Conservation (phyloP, 345 rosid species). For the Moricandia moricandioides region DNA sequence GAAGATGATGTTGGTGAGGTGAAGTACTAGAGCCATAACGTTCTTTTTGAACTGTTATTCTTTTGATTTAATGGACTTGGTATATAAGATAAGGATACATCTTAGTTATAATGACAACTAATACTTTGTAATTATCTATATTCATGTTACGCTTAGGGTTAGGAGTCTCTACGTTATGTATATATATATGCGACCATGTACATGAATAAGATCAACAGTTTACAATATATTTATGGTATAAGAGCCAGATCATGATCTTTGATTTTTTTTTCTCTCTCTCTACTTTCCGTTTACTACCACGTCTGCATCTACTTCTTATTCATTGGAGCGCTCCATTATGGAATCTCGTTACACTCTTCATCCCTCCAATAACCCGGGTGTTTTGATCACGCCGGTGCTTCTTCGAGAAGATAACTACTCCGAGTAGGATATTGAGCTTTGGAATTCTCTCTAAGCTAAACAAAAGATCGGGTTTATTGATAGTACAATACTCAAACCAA, state of each 20-base stretch:
- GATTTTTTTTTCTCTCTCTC: background rate
- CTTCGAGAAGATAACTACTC: too few species aligned
- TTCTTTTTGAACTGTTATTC: conserved; percentile 3
- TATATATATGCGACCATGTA: background rate
- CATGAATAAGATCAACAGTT: background rate
- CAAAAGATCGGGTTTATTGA: too few species aligned
- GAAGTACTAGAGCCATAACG: conserved; percentile 19
- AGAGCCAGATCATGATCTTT: background rate
- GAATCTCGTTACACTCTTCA: background rate
- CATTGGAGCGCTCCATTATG: too few species aligned
- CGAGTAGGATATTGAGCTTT: too few species aligned
- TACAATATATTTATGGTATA: background rate
- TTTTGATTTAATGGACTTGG: conserved; percentile 1
- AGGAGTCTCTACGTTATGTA: background rate
- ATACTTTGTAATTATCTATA: background rate
- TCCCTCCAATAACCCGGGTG: background rate
- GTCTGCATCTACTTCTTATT: background rate
- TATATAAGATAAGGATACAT: background rate
- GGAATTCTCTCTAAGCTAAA: too few species aligned
- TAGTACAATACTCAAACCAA: too few species aligned
- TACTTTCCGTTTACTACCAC: background rate
- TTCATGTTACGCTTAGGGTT: background rate
- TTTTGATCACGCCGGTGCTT: too few species aligned
- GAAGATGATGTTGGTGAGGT: conserved; percentile 18
- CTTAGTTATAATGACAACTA: background rate